Evolutionary conservation across 257 asterid genomes (phyloP).

Genomic region (Solanum tarijense): DNA sequence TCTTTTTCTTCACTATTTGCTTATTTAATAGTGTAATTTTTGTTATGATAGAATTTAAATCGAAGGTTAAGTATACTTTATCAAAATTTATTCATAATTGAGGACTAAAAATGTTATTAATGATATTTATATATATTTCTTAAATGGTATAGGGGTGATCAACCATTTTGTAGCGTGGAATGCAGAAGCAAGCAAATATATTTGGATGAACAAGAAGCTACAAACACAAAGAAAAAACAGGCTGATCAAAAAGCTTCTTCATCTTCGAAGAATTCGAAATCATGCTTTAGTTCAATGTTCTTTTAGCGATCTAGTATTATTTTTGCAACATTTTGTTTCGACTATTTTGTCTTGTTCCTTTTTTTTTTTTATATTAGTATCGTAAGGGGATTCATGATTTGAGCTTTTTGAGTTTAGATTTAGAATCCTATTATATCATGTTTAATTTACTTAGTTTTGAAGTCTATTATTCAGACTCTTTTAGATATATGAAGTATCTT

Average conservation of each 20-base stretch:
- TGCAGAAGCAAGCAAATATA: constrained; percentile 79
- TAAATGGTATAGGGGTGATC: constrained; percentile 57
- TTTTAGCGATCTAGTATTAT: not conserved
- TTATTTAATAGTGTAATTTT: not conserved
- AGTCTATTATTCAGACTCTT: not conserved
- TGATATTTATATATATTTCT: not conserved
- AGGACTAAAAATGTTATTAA: not conserved
- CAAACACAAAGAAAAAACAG: constrained; percentile 1
- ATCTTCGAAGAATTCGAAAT: not conserved
- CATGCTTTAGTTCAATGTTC: constrained; percentile 42
- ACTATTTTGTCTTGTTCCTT: not conserved
- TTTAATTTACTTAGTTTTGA: not conserved
- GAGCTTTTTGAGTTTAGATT: not conserved
- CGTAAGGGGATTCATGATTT: not conserved
- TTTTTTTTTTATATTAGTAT: not conserved
- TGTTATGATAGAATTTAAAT: not conserved
- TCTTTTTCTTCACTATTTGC: not conserved
- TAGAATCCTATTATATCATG: not conserved
- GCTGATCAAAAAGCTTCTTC: constrained; percentile 3
- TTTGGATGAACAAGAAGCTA: constrained; percentile 66
- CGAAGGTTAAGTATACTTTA: not conserved
- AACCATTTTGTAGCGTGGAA: constrained; percentile 75
- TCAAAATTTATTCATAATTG: not conserved
- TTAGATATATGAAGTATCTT: not conserved
- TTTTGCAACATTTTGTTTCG: not conserved